These are phyloP conservation scores for Microsporum canis DNA, from an alignment of 2,329 filamentous ascomycete species.

Conservation along the genomic window DNA sequence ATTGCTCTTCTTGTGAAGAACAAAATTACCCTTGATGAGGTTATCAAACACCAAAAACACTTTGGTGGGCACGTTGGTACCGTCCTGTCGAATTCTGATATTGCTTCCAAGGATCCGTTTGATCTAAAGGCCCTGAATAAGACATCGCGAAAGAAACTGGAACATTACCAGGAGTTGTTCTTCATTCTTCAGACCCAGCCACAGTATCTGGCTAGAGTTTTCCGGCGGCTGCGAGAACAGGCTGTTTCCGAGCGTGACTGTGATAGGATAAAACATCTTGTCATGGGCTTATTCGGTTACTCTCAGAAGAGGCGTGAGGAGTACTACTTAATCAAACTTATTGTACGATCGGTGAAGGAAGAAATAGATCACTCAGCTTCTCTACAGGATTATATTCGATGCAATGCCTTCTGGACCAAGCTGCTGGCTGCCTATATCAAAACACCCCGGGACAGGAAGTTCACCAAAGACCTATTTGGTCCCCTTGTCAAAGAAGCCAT, in stretches of 20 bases:
- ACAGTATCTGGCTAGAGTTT: constrained; percentile 81
- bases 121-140: constrained; percentile 97
- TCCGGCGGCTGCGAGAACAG: constrained; percentile 70
- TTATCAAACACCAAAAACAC: constrained; percentile 91
- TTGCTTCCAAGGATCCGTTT: constrained; percentile 80
- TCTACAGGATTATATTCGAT: constrained; percentile 75
- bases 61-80: constrained; percentile 82
- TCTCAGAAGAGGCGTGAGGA: constrained; percentile 94
- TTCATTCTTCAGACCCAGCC: constrained; percentile 95
- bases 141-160: constrained; percentile 85
- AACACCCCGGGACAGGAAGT: constrained; percentile 85
- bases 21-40: constrained; percentile 97
- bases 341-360: constrained; percentile 70
- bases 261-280: constrained; percentile 81
- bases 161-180: constrained; percentile 94
- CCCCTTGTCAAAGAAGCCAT: constrained; percentile 83
- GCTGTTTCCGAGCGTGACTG: constrained; percentile 82
- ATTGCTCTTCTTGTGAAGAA: constrained; percentile 97
- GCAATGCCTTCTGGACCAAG: constrained; percentile 88
- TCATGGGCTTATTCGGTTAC: constrained; percentile 95
- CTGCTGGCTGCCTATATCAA: constrained; percentile 78
- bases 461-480: constrained; percentile 73
- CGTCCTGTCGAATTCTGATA: constrained; percentile 76
- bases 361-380: constrained; percentile 64
- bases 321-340: constrained; percentile 86